Percentiles rank a stretch among this genome's conserved stretches.
Evolutionary conservation across 495 filamentous ascomycete genomes (phyloP).

Genomic region (Podospora tetraspora): DNA sequence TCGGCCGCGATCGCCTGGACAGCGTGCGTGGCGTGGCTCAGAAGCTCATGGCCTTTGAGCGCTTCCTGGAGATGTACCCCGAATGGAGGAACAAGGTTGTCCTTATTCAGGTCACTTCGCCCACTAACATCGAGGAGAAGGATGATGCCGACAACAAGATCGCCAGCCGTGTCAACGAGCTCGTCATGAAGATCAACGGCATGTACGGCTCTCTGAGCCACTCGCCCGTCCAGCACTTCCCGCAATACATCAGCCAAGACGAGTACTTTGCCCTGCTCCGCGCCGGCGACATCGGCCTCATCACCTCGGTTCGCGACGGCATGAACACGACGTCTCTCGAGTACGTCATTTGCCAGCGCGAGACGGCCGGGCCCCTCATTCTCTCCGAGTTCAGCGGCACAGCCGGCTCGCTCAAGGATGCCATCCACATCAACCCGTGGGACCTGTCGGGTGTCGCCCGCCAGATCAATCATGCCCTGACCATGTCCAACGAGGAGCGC

Average conservation of each 20-base stretch:
- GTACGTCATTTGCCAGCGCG: constrained; percentile 85
- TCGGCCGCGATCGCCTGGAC: constrained; percentile 88
- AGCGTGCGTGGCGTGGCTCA: constrained; percentile 85
- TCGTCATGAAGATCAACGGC: constrained; percentile 87
- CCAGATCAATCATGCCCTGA: constrained; percentile 71
- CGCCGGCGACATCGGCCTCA: constrained; percentile 80
- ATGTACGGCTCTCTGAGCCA: constrained; percentile 78
- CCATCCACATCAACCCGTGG: constrained; percentile 94
- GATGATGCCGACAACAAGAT: constrained; percentile 68
- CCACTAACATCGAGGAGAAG: constrained; percentile 67
- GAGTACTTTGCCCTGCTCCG: constrained; percentile 91
- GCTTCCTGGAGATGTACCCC: constrained; percentile 79
- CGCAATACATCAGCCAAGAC: constrained; percentile 77
- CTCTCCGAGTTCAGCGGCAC: constrained; percentile 95
- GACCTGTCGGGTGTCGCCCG: constrained; percentile 74
- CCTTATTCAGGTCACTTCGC: constrained; percentile 88
- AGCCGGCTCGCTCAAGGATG: constrained; percentile 74
- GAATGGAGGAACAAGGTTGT: constrained; percentile 91
- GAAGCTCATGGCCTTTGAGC: constrained; percentile 88
- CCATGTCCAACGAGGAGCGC: constrained; percentile 60
- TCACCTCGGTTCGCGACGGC: constrained; percentile 87
- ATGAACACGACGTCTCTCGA: constrained; percentile 97
- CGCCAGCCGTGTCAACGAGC: constrained; percentile 75
- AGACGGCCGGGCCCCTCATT: constrained; percentile 77
- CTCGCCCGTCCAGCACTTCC: constrained; percentile 85